These are phyloP conservation scores for Calcarisporium arbuscula DNA, from an alignment of 2,329 filamentous ascomycete genomes.

Conservation along the genomic window DNA sequence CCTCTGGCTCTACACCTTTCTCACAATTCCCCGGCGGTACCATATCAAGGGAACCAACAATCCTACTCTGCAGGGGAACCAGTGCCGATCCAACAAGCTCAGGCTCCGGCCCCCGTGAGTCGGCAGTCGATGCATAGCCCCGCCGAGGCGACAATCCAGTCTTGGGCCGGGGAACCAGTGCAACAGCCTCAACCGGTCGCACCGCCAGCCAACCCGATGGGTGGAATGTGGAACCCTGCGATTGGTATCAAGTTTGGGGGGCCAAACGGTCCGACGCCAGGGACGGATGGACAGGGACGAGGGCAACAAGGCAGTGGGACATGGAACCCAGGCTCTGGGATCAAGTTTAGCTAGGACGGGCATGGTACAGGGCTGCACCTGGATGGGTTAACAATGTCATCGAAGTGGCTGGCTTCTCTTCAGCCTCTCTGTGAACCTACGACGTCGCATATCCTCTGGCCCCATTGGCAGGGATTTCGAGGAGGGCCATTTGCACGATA, in stretches of 20 bases:
- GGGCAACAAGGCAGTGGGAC: constrained; percentile 23
- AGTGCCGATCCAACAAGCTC: constrained; percentile 2
- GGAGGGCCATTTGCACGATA: no score
- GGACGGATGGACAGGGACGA: constrained; percentile 13
- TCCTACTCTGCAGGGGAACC: constrained; percentile 10
- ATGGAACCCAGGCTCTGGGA: constrained; percentile 54
- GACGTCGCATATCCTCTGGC: no score
- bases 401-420: no score
- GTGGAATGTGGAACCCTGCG: constrained; percentile 62
- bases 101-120: constrained; percentile 9
- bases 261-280: constrained; percentile 12
- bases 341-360: constrained; percentile 54
- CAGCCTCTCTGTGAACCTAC: no score
- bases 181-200: constrained; percentile 44
- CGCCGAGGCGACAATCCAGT: constrained; percentile 49
- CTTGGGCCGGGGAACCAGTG: constrained; percentile 51
- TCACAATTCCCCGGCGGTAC: constrained; percentile 14
- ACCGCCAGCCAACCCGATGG: constrained; percentile 25
- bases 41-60: constrained; percentile 10
- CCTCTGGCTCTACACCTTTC: constrained; percentile 33
- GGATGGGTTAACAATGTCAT: no score
- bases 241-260: constrained; percentile 74
- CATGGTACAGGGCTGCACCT: no score
- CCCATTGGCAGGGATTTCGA: no score
- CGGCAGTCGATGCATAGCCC: constrained; percentile 18